phyloP scores from a whole-genome alignment of 192 early-diverging fungal genomes.

The Dimargaris verticillata region DNA sequence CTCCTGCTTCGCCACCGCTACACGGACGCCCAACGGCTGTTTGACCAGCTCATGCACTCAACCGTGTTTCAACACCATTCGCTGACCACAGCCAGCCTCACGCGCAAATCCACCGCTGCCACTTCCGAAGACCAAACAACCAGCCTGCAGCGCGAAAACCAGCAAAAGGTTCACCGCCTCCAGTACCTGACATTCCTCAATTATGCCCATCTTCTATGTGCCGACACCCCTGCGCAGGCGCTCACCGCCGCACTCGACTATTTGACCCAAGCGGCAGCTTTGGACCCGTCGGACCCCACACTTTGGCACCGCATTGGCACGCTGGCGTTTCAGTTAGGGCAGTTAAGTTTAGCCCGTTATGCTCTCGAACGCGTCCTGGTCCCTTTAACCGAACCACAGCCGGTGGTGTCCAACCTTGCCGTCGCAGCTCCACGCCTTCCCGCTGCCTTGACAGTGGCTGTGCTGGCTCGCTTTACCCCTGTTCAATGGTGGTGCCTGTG shows the following conservation, averaged over 20 bases:
- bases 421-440: not conserved
- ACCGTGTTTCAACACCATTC: not conserved
- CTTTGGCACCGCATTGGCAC: not conserved
- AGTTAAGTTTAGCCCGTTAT: conserved; percentile 3
- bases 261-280: not conserved
- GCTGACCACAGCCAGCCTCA: not conserved
- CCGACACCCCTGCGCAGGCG: not conserved
- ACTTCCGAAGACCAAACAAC: not conserved
- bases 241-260: not conserved
- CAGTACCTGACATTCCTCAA: not conserved
- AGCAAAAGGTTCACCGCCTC: not conserved
- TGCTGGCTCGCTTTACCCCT: not conserved
- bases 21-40: not conserved
- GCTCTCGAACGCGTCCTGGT: conserved; percentile 1
- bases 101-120: too few species aligned
- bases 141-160: not conserved
- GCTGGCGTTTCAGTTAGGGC: not conserved
- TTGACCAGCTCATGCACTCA: not conserved
- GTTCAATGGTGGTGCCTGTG: conserved; percentile 3
- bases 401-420: not conserved
- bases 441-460: not conserved
- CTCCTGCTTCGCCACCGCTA: not conserved
- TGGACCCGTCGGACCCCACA: not conserved
- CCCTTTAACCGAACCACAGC: not conserved
- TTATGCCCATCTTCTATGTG: not conserved